These are phyloP conservation scores for Aspergillus fijiensis DNA, from an alignment of 2,329 filamentous ascomycete genomes.

Conservation along the genomic window DNA sequence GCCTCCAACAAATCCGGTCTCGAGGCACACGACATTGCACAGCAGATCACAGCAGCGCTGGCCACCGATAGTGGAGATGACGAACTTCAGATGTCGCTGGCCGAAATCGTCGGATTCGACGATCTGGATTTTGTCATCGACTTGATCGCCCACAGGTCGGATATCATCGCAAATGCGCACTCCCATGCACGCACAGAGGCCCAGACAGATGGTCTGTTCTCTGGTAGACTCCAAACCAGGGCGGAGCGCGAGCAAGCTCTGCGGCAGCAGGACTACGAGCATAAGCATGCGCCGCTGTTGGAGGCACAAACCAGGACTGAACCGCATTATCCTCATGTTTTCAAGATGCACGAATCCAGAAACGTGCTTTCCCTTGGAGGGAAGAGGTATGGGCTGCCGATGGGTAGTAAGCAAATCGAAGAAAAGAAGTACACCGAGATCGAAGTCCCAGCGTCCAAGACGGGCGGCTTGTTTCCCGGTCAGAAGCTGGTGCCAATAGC, in stretches of 20 bases:
- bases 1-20: slow-evolving; percentile 65
- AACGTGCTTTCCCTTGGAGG: slow-evolving; percentile 81
- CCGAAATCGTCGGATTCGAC: slow-evolving; percentile 88
- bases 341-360: slow-evolving; percentile 76
- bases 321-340: slow-evolving; percentile 88
- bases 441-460: slow-evolving; percentile 75
- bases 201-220: slow-evolving; percentile 46
- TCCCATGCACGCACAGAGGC: slow-evolving; percentile 27
- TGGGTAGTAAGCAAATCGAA: slow-evolving; percentile 70
- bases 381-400: slow-evolving; percentile 76
- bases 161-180: slow-evolving; percentile 57
- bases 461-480: slow-evolving; percentile 69
- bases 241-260: slow-evolving; percentile 77
- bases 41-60: slow-evolving; percentile 74
- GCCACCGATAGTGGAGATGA: slow-evolving; percentile 71
- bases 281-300: slow-evolving; percentile 74
- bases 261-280: slow-evolving; percentile 71
- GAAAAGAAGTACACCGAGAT: slow-evolving; percentile 85
- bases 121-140: slow-evolving; percentile 92
- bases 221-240: slow-evolving; percentile 66
- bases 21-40: slow-evolving; percentile 67
- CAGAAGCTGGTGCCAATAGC: slow-evolving; percentile 75
- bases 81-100: slow-evolving; percentile 85
- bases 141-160: slow-evolving; percentile 72
- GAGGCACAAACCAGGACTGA: slow-evolving; percentile 69